Conservation (phyloP, 2,329 filamentous ascomycete genomes). For the Phyllosticta paracitricarpa region DNA sequence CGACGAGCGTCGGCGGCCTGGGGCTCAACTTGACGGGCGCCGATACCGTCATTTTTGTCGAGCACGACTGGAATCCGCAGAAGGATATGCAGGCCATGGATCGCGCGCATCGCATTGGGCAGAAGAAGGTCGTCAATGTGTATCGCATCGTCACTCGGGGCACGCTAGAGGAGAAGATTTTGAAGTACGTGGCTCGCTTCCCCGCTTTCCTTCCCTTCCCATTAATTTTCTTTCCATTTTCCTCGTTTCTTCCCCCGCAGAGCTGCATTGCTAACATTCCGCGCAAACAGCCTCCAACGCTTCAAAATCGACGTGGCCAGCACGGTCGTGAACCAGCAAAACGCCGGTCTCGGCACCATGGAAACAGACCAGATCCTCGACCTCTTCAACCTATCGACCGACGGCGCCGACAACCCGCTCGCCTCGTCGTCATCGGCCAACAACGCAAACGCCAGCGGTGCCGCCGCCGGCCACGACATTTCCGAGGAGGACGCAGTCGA, state of each 20-base stretch:
- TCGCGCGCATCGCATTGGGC: conserved; percentile 91
- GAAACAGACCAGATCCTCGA: conserved; percentile 97
- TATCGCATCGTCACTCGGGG: conserved; percentile 94
- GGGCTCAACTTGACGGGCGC: conserved; percentile 93
- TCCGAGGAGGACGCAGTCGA: conserved; percentile 70
- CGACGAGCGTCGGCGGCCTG: conserved; percentile 88
- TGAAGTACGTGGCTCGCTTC: conserved; percentile 47
- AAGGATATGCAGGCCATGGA: conserved; percentile 99
- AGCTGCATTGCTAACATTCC: conserved; percentile 11
- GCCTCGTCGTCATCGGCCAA: conserved; percentile 19
- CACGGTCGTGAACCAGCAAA: conserved; percentile 98
- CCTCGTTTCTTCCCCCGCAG: conserved; percentile 11
- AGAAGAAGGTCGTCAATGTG: conserved; percentile 99
- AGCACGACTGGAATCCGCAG: conserved; percentile 99
- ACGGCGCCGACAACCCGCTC: conserved; percentile 45
- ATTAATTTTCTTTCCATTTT: too few relatives aligned
- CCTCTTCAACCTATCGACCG: conserved; percentile 66
- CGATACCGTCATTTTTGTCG: conserved; percentile 97
- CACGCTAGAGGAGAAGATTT: conserved; percentile 95
- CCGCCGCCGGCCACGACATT: conserved; percentile 60
- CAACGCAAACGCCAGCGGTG: conserved; percentile 29
- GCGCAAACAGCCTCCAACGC: conserved; percentile 65
- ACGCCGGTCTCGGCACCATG: conserved; percentile 89
- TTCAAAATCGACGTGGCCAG: conserved; percentile 99
- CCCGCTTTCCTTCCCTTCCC: background rate